Evolutionary conservation across 2,329 filamentous ascomycete genomes (phyloP).

Genomic region (Penicillium sclerotiorum): DNA sequence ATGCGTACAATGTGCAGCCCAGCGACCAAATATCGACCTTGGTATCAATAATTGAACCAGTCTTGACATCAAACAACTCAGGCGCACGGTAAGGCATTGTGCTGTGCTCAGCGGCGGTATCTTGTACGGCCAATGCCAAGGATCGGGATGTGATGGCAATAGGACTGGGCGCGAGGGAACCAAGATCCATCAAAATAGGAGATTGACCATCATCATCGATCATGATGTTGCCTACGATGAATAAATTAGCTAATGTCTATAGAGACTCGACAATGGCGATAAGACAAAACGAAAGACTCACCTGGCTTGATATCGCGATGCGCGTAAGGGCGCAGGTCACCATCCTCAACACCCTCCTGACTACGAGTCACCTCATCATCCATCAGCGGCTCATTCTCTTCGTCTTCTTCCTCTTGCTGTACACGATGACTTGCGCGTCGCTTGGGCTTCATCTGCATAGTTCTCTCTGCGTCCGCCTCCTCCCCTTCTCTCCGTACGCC

Average conservation of each 20-base stretch:
- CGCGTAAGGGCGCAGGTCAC: slow-evolving; percentile 77
- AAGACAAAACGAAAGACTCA: slow-evolving; percentile 44
- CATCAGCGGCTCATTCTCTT: slow-evolving; percentile 83
- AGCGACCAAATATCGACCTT: slow-evolving; percentile 98
- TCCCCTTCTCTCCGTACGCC: slow-evolving; percentile 59
- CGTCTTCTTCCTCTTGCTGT: slow-evolving; percentile 71
- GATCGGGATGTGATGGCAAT: slow-evolving; percentile 88
- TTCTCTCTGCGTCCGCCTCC: slow-evolving; percentile 52
- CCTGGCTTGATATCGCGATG: slow-evolving; percentile 97
- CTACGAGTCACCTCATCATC: slow-evolving; percentile 70
- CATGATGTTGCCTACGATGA: slow-evolving; percentile 85
- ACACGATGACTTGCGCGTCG: slow-evolving; percentile 48
- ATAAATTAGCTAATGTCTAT: background rate
- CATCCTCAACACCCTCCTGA: slow-evolving; percentile 68
- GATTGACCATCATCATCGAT: slow-evolving; percentile 86
- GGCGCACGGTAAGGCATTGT: slow-evolving; percentile 99
- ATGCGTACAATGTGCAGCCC: slow-evolving; percentile 96
- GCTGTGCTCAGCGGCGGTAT: slow-evolving; percentile 91
- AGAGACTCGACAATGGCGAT: too few relatives aligned
- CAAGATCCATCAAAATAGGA: slow-evolving; percentile 96
- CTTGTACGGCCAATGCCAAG: slow-evolving; percentile 87
- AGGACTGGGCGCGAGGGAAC: slow-evolving; percentile 84
- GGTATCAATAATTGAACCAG: slow-evolving; percentile 85
- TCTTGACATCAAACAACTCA: slow-evolving; percentile 97
- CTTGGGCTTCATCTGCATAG: slow-evolving; percentile 41